Conservation (phyloP, 768 basidiomycete species). For the Tulasnella sp. region DNA sequence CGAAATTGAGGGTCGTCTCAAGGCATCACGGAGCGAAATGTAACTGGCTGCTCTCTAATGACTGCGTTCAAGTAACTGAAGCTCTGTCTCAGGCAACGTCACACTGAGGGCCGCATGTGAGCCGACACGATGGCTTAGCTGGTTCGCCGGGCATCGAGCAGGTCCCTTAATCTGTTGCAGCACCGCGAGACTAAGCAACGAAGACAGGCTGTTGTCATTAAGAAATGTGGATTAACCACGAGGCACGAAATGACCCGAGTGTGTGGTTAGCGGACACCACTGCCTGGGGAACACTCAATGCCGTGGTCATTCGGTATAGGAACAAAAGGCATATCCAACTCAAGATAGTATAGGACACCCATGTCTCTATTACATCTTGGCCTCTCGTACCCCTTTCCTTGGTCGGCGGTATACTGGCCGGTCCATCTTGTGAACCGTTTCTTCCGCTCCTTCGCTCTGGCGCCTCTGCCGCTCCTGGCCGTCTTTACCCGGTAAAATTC, state of each 20-base stretch:
- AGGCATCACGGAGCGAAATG: background rate
- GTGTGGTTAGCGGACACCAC: background rate
- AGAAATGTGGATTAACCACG: background rate
- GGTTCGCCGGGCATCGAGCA: background rate
- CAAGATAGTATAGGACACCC: background rate
- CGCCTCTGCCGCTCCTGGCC: too few relatives aligned
- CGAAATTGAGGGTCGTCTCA: background rate
- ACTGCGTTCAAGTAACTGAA: too few relatives aligned
- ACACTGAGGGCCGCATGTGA: background rate
- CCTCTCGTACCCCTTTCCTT: background rate
- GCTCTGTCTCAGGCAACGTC: background rate
- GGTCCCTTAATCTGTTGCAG: background rate
- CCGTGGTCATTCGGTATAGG: background rate
- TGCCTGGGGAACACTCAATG: background rate
- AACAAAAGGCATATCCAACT: background rate
- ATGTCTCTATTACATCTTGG: background rate
- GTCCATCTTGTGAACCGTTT: background rate
- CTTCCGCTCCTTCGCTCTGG: background rate
- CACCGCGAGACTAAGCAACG: background rate
- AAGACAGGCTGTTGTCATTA: background rate
- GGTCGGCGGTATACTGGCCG: background rate
- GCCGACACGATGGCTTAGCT: background rate
- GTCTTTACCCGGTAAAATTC: background rate
- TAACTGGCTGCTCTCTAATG: too few relatives aligned
- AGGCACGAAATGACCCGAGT: background rate